Evolutionary conservation across 306 rosid species (phyloP).

Genomic region (Arachis hypogaea): DNA sequence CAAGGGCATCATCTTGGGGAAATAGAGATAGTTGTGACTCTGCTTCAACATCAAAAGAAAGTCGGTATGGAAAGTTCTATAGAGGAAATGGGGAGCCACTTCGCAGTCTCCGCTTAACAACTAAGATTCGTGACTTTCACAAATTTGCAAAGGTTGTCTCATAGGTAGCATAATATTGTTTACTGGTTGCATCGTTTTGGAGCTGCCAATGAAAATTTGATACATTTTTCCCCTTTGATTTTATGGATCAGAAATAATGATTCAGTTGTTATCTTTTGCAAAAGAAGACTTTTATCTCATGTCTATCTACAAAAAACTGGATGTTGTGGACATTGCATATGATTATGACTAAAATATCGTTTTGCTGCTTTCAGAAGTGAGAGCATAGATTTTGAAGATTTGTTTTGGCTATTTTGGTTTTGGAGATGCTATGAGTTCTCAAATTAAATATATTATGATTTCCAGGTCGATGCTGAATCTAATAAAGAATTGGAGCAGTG

Average conservation of each 20-base stretch:
- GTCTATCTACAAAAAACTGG: conserved; percentile 10
- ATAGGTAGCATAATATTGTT: conserved; percentile 32
- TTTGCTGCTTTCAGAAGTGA: conserved; percentile 17
- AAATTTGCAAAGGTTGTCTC: conserved; percentile 80
- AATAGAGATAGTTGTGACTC: conserved; percentile 62
- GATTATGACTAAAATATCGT: conserved; percentile 13
- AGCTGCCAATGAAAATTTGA: conserved; percentile 1
- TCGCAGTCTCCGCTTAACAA: conserved; percentile 81
- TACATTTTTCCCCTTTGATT: conserved; percentile 12
- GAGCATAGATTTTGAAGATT: conserved; percentile 12
- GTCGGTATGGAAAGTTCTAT: conserved; percentile 70
- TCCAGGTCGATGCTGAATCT: conserved; percentile 87
- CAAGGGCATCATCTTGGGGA: conserved; percentile 59
- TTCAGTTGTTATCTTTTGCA: conserved; percentile 22
- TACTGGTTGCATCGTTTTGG: conserved; percentile 9
- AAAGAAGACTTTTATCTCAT: neutral
- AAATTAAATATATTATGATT: conserved; percentile 19
- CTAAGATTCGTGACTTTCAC: conserved; percentile 88
- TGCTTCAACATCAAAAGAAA: conserved; percentile 64
- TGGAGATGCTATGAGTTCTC: neutral
- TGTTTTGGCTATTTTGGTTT: conserved; percentile 2
- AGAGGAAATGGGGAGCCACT: conserved; percentile 77
- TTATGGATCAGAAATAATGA: conserved; percentile 22
- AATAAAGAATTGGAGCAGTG: conserved; percentile 91
- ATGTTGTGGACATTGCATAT: conserved; percentile 9